Percentiles rank a stretch among this genome's conserved stretches.
Conservation (phyloP, 495 filamentous ascomycete genomes). For the Aspergillus baeticus region DNA sequence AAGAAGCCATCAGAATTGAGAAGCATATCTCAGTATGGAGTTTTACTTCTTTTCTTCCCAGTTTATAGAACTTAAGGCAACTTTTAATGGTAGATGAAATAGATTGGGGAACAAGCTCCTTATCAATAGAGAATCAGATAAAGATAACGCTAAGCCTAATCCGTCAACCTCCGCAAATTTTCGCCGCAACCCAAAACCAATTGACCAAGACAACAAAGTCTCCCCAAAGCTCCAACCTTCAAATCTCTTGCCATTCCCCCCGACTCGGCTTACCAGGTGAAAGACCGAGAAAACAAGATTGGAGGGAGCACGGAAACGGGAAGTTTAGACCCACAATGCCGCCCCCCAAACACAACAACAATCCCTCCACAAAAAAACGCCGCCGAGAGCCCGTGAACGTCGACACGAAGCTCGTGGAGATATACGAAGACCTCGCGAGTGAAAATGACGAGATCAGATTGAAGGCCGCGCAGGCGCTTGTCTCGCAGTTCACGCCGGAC, state of each 20-base stretch:
- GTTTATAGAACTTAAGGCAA: too few species aligned
- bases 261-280: neutral
- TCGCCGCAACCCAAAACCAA: slow-evolving; percentile 1
- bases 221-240: neutral
- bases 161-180: slow-evolving; percentile 16
- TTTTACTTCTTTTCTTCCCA: too few species aligned
- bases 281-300: neutral
- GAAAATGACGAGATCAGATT: slow-evolving; percentile 51
- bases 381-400: slow-evolving; percentile 45
- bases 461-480: slow-evolving; percentile 45
- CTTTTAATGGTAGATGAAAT: too few species aligned
- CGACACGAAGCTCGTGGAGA: slow-evolving; percentile 50
- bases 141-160: slow-evolving; percentile 10
- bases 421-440: slow-evolving; percentile 56
- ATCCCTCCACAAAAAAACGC: slow-evolving; percentile 43
- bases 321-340: slow-evolving; percentile 20
- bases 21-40: too few species aligned
- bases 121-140: neutral
- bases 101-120: too few species aligned
- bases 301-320: neutral
- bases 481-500: slow-evolving; percentile 47
- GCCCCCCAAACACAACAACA: slow-evolving; percentile 9
- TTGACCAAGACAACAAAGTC: neutral
- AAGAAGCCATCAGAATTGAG: too few species aligned
- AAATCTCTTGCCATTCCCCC: neutral